phyloP scores from a whole-genome alignment of 2,329 filamentous ascomycete genomes.

The Microascus cirrosus region DNA sequence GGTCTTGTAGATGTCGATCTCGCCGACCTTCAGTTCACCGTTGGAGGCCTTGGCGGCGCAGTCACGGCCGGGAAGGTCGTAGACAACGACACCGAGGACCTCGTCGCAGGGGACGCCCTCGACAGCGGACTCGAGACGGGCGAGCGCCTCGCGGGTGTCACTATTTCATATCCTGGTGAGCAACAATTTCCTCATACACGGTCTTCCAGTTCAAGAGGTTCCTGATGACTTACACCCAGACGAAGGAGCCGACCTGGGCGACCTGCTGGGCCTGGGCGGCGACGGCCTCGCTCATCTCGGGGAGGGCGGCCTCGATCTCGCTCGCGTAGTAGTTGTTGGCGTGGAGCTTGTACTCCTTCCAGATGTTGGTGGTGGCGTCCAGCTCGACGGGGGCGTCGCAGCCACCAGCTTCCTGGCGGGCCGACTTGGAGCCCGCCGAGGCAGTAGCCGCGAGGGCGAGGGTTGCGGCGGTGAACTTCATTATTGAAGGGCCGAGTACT shows the following conservation, averaged over 20 bases:
- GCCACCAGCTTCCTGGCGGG: constrained; percentile 14
- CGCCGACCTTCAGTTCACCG: constrained; percentile 45
- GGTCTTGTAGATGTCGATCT: constrained; percentile 30
- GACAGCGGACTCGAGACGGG: constrained; percentile 22
- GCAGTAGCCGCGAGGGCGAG: constrained; percentile 21
- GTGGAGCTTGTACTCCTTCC: constrained; percentile 25
- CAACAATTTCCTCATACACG: background rate
- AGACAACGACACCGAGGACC: constrained; percentile 42
- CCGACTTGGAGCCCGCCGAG: constrained; percentile 18
- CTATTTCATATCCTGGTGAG: constrained; percentile 10
- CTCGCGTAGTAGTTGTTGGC: constrained; percentile 22
- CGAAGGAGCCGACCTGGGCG: constrained; percentile 25
- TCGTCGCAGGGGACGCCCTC: constrained; percentile 22
- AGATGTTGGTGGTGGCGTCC: constrained; percentile 25
- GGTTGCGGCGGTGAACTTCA: constrained; percentile 24
- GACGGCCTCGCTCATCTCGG: constrained; percentile 16
- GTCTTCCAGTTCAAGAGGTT: too few species aligned
- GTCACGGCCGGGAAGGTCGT: constrained; percentile 52
- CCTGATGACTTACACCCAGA: constrained; percentile 22
- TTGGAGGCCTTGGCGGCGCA: constrained; percentile 53
- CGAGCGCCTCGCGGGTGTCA: constrained; percentile 25
- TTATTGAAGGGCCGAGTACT: constrained; percentile 11
- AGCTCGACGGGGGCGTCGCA: constrained; percentile 24
- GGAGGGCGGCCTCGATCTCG: constrained; percentile 23
- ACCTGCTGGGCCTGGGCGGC: constrained; percentile 19